These are phyloP conservation scores for Globisporangium nunn DNA, from an alignment of 352 stramenopile species.

Conservation along the genomic window DNA sequence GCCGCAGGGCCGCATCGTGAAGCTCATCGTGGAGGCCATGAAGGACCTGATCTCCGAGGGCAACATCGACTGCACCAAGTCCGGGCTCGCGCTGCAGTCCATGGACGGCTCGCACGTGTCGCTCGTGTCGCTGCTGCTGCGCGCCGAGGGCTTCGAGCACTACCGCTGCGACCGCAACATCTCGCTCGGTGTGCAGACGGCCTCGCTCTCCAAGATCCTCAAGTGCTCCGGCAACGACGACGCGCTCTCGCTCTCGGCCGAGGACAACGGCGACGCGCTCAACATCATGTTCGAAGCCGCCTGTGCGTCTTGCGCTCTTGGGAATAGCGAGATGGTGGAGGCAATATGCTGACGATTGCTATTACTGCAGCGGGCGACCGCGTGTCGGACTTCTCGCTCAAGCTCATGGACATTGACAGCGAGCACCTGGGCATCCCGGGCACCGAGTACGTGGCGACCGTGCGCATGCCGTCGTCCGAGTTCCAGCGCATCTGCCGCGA, in stretches of 20 bases:
- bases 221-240: conserved; percentile 99
- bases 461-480: conserved; percentile 93
- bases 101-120: conserved; percentile 99
- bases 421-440: conserved; percentile 98
- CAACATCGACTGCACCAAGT: conserved; percentile 96
- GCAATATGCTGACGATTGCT: too few species aligned
- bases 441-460: conserved; percentile 96
- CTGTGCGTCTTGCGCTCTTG: too few species aligned
- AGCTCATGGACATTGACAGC: conserved; percentile 99
- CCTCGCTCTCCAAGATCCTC: conserved; percentile 98
- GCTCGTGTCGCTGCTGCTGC: conserved; percentile 93
- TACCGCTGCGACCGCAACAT: conserved; percentile 98
- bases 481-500: conserved; percentile 99
- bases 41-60: conserved; percentile 99
- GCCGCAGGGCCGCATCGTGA: conserved; percentile 94
- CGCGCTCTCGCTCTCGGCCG: conserved; percentile 96
- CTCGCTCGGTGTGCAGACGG: conserved; percentile 95
- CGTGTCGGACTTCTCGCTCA: conserved; percentile 97
- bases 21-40: conserved; percentile 99
- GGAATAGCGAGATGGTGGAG: too few species aligned
- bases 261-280: conserved; percentile 94
- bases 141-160: conserved; percentile 94
- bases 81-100: conserved; percentile 91
- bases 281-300: conserved; percentile 98
- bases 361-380: conserved; percentile 71